Evolutionary conservation across 192 early-diverging fungal genomes (phyloP).

Genomic region (Coemansia erecta): DNA sequence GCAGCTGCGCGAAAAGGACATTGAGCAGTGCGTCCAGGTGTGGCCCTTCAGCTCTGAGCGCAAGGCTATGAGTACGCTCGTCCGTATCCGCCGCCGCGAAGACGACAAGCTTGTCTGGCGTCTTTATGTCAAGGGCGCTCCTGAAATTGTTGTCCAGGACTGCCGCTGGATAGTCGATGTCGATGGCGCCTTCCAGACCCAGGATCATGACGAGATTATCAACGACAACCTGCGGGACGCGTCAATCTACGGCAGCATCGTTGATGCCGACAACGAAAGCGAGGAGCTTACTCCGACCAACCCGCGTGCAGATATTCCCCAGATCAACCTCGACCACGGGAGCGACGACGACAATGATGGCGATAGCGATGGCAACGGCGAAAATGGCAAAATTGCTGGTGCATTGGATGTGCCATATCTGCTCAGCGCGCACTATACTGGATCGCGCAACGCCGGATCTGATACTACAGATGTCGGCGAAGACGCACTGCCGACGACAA

Average conservation of each 20-base stretch:
- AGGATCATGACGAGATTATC: conserved; percentile 45
- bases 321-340: conserved; percentile 52
- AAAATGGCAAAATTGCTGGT: background rate
- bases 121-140: conserved; percentile 92
- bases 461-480: conserved; percentile 50
- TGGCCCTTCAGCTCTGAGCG: conserved; percentile 90
- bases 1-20: conserved; percentile 59
- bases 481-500: conserved; percentile 12
- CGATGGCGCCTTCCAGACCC: conserved; percentile 50
- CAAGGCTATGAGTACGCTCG: conserved; percentile 90
- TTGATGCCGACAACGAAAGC: conserved; percentile 16
- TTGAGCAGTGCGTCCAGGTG: conserved; percentile 64
- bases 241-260: conserved; percentile 6
- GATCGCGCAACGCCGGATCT: conserved; percentile 33
- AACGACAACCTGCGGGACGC: conserved; percentile 22
- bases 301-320: conserved; percentile 33
- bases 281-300: conserved; percentile 8
- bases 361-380: conserved; percentile 3
- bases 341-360: conserved; percentile 30
- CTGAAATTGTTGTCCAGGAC: conserved; percentile 75
- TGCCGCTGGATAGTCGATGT: conserved; percentile 61
- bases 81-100: conserved; percentile 57
- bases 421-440: conserved; percentile 46
- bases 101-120: conserved; percentile 60
- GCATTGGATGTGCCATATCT: conserved; percentile 22